These are phyloP conservation scores for Zymoseptoria pseudotritici DNA, from an alignment of 2,329 filamentous ascomycete genomes.

Conservation along the genomic window DNA sequence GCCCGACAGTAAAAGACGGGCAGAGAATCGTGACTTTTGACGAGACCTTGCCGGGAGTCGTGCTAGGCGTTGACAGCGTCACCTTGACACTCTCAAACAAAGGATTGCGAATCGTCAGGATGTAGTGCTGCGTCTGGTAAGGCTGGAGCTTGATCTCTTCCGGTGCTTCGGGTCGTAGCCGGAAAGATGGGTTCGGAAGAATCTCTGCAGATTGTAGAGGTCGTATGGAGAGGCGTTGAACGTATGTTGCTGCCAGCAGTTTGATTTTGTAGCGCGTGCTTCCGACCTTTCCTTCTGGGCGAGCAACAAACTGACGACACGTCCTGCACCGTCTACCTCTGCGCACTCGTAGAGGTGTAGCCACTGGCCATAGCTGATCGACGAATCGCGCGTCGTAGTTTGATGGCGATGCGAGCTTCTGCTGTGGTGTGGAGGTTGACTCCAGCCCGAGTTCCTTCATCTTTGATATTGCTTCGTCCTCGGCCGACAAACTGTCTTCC, in stretches of 20 bases:
- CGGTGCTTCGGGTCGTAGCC: constrained; percentile 15
- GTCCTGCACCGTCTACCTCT: constrained; percentile 86
- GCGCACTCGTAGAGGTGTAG: constrained; percentile 80
- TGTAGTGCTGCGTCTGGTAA: constrained; percentile 60
- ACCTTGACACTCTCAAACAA: constrained; percentile 87
- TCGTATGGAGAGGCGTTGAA: constrained; percentile 71
- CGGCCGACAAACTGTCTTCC: constrained; percentile 8
- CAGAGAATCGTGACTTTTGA: constrained; percentile 86
- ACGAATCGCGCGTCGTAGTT: constrained; percentile 53
- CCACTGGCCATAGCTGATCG: constrained; percentile 70
- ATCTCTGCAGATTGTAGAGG: constrained; percentile 38
- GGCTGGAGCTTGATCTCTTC: constrained; percentile 23
- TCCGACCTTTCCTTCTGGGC: constrained; percentile 83
- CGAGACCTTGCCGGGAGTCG: constrained; percentile 67
- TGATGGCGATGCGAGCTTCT: constrained; percentile 45
- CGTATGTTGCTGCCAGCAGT: constrained; percentile 74
- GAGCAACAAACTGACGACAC: constrained; percentile 91
- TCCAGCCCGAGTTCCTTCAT: constrained; percentile 57
- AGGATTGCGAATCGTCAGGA: constrained; percentile 87
- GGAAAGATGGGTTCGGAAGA: constrained; percentile 16
- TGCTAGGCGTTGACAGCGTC: constrained; percentile 74
- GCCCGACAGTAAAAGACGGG: constrained; percentile 87
- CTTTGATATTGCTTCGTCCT: constrained; percentile 52
- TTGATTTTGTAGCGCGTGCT: constrained; percentile 90
- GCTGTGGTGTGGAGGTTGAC: constrained; percentile 49